These are phyloP conservation scores for Syzygium aqueum DNA, from an alignment of 345 rosid species.

Conservation along the genomic window DNA sequence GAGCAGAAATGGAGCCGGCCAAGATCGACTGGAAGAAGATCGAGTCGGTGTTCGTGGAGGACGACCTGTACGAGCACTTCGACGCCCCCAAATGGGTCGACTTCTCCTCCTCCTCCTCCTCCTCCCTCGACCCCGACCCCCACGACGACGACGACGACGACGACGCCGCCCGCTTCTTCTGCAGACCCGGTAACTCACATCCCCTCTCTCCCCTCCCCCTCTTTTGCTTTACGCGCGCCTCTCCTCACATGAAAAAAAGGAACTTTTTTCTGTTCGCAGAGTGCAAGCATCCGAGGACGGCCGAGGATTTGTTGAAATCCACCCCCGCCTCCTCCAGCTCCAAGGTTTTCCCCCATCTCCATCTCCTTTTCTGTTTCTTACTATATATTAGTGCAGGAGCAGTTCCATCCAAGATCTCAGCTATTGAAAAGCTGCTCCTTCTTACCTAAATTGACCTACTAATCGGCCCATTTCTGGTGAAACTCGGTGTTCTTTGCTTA, in stretches of 20 bases:
- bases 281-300: slow-evolving; percentile 80
- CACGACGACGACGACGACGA: slow-evolving; percentile 29
- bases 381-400: neutral
- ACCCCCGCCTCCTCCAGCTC: slow-evolving; percentile 36
- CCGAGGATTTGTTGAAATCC: slow-evolving; percentile 54
- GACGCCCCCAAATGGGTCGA: slow-evolving; percentile 88
- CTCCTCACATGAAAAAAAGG: neutral
- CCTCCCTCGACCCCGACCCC: neutral
- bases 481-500: neutral
- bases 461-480: neutral
- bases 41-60: slow-evolving; percentile 65
- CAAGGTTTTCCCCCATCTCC: neutral
- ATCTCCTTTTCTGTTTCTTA: neutral
- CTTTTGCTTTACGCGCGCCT: neutral
- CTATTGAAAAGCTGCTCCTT: neutral
- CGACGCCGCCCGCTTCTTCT: slow-evolving; percentile 78
- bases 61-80: slow-evolving; percentile 64
- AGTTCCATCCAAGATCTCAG: neutral
- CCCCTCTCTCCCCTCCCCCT: neutral
- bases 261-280: slow-evolving; percentile 19
- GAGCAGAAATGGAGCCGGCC: slow-evolving; percentile 57
- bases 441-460: neutral
- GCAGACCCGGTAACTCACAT: slow-evolving; percentile 53
- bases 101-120: slow-evolving; percentile 36
- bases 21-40: slow-evolving; percentile 86